Base-by-base conservation (phyloP, 2,329 filamentous ascomycete species). In the Phoma sp. region DNA sequence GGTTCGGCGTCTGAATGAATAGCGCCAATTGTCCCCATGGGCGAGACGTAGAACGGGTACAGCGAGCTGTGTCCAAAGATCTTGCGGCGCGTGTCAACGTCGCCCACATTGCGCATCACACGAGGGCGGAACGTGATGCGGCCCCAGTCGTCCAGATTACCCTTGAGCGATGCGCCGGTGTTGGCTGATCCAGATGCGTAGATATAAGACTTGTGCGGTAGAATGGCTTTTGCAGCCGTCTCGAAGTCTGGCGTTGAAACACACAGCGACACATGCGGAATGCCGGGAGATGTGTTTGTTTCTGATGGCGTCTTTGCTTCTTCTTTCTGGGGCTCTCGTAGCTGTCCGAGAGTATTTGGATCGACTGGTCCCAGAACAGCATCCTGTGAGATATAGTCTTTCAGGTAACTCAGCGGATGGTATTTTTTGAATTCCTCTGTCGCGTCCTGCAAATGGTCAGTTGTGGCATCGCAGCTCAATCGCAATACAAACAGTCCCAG, bases 401-500 rank as follows among this genome's bases (percentile, higher is more conserved):
- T 65, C 8, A 73, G 45, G 39, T 73, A 74, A 25, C 62, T 61
- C 33, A 74, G 39, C 1, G 69, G 68, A 43, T 74, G 72, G 29
- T 74, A 74, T 43, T 70, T 74, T 43, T 72, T 70, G 44, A 73
- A 74, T 32, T 73, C 71, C 31, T 64, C 63, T 19, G 72, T 73
- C 40, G 72, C 71, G 58, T 74, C 71, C 72, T 74, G 13, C 6
- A 15, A 12, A 8, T 5, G 2, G 24, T 68, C 35, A 70, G 47
- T 27, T 27, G 6, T 35, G 1, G 13, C 19, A n/a, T n/a, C 7
- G n/a, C 13, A 10, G 17, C n/a, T 15, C 9, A 25, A 10, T 2
- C 25, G 4, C 24, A n/a, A 12, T 4, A 63, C 77, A 68, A 17
- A 74, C 71, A 22, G 67, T 71, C 80, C 84, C 82, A 38, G 76